phyloP scores from a whole-genome alignment of 75 land plant genomes.

The Pinus tabuliformis region DNA sequence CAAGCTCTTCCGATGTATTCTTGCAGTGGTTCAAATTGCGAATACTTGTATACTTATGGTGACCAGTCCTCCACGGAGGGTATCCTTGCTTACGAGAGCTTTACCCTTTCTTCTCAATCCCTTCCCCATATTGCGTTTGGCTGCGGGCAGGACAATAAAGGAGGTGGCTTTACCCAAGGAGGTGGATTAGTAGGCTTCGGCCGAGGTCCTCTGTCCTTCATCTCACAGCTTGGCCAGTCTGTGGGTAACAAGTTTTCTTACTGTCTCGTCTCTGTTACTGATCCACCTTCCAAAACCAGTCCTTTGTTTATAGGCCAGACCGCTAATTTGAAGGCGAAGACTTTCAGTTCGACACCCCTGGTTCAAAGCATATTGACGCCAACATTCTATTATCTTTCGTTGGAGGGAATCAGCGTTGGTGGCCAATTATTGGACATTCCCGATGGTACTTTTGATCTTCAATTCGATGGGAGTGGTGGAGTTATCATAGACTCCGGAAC shows the following conservation, averaged over 20 bases:
- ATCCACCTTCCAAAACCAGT: not conserved
- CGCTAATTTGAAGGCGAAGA: not conserved
- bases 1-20: not conserved
- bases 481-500: conserved; percentile 37
- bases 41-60: conserved; percentile 30
- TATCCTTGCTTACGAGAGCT: conserved; percentile 29
- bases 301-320: conserved; percentile 10
- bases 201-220: conserved; percentile 19
- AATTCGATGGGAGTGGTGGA: conserved; percentile 18
- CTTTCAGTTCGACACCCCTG: not conserved
- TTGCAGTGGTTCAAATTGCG: conserved; percentile 3
- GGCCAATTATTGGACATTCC: conserved; percentile 4
- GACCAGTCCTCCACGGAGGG: conserved; percentile 37
- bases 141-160: conserved; percentile 37
- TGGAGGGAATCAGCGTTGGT: conserved; percentile 34
- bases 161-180: conserved; percentile 21
- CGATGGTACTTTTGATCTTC: conserved; percentile 5
- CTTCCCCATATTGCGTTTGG: conserved; percentile 14
- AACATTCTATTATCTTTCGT: conserved; percentile 23
- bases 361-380: not conserved
- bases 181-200: conserved; percentile 25
- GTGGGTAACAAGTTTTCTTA: conserved; percentile 17
- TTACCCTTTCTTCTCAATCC: conserved; percentile 5
- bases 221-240: conserved; percentile 20
- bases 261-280: conserved; percentile 13